Evolutionary conservation across 768 basidiomycete species (phyloP).

Genomic region (Russula brevipes): DNA sequence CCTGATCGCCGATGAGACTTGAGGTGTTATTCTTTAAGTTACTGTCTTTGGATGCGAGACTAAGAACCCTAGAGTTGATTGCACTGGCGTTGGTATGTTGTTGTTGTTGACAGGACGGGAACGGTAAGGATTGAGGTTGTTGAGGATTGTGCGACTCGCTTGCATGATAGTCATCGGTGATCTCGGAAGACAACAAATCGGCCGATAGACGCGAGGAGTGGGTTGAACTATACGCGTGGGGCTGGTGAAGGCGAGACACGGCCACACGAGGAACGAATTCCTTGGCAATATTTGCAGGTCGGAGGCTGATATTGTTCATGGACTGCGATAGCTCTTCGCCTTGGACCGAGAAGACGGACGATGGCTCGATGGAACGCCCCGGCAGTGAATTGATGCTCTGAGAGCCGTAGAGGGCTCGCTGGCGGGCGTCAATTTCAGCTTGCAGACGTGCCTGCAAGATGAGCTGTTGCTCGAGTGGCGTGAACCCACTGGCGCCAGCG

Average conservation of each 20-base stretch:
- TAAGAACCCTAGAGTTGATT: conserved; percentile 15
- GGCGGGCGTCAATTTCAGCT: conserved; percentile 22
- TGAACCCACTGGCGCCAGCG: conserved; percentile 22
- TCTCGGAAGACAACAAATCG: conserved; percentile 9
- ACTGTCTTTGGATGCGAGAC: conserved; percentile 14
- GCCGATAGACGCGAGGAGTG: conserved; percentile 11
- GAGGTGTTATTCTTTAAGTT: conserved; percentile 6
- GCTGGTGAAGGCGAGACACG: conserved; percentile 7
- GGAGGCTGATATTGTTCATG: conserved; percentile 17
- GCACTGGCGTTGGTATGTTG: conserved; percentile 3
- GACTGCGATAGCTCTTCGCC: conserved; percentile 14
- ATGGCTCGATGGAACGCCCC: conserved; percentile 2
- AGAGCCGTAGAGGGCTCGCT: conserved; percentile 16
- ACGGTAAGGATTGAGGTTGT: conserved; percentile 3
- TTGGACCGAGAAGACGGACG: conserved; percentile 9
- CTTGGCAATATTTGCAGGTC: conserved; percentile 18
- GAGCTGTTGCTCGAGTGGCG: conserved; percentile 26
- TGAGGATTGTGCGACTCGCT: conserved; percentile 6
- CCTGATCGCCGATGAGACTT: conserved; percentile 13
- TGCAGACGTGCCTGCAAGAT: conserved; percentile 24
- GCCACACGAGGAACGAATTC: conserved; percentile 25
- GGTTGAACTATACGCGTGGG: background rate
- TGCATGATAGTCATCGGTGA: conserved; percentile 4
- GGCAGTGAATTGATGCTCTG: conserved; percentile 6
- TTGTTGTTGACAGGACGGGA: conserved; percentile 10